Percentiles rank a stretch among this genome's conserved stretches.
phyloP scores from a whole-genome alignment of 1,284 basidiomycete genomes.

The Cutaneotrichosporon curvatum region DNA sequence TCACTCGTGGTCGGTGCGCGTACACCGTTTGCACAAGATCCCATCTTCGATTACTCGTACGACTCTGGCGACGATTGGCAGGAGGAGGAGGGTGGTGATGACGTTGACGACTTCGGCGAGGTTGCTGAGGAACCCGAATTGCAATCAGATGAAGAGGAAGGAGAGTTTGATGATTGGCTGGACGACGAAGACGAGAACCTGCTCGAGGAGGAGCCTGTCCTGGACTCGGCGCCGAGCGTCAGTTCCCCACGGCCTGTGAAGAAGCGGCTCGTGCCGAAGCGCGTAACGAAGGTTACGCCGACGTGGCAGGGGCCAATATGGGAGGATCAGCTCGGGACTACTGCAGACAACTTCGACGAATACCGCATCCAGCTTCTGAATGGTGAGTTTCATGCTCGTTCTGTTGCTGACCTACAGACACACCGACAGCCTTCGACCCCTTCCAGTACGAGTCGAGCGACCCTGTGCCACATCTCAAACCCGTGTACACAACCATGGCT shows the following conservation, averaged over 20 bases:
- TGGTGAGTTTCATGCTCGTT: slow-evolving; percentile 22
- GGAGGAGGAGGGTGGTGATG: slow-evolving; percentile 39
- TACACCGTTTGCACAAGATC: slow-evolving; percentile 44
- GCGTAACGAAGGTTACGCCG: slow-evolving; percentile 40
- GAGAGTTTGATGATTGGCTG: slow-evolving; percentile 44
- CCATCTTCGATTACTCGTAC: slow-evolving; percentile 44
- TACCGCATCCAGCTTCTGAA: slow-evolving; percentile 44
- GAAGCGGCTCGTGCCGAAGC: slow-evolving; percentile 28
- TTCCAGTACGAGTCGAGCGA: slow-evolving; percentile 36
- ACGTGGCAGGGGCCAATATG: slow-evolving; percentile 41
- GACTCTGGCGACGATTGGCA: slow-evolving; percentile 47
- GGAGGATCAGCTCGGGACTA: slow-evolving; percentile 35
- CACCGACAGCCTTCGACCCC: slow-evolving; percentile 39
- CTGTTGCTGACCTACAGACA: slow-evolving; percentile 25
- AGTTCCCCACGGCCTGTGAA: slow-evolving; percentile 10
- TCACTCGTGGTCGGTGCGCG: slow-evolving; percentile 43
- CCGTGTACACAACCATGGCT: slow-evolving; percentile 24
- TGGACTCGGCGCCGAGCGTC: slow-evolving; percentile 32
- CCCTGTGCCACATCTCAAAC: slow-evolving; percentile 24
- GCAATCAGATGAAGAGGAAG: slow-evolving; percentile 33
- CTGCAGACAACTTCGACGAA: slow-evolving; percentile 30
- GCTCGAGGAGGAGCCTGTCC: slow-evolving; percentile 31
- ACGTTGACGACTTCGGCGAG: slow-evolving; percentile 34
- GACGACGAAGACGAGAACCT: slow-evolving; percentile 23
- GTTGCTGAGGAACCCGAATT: slow-evolving; percentile 27